Conservation (phyloP, 768 basidiomycete genomes). For the Leccinellum albellum region DNA sequence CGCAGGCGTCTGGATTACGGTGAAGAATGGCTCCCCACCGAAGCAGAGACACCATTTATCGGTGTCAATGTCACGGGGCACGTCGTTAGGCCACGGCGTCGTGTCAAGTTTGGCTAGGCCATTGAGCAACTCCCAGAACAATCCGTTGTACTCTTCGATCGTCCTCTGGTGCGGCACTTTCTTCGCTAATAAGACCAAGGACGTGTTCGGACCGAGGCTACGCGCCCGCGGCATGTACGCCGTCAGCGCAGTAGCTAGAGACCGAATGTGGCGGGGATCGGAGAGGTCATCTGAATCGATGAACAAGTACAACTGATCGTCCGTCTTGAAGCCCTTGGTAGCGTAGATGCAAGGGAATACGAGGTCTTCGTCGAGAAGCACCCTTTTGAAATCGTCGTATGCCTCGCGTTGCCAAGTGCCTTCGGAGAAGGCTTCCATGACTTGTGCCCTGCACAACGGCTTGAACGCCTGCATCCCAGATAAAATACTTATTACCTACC, state of each 20-base stretch:
- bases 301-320: conserved; percentile 19
- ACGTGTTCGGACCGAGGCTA: conserved; percentile 18
- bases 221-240: conserved; percentile 14
- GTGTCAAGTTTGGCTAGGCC: conserved; percentile 15
- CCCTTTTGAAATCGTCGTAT: conserved; percentile 16
- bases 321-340: conserved; percentile 21
- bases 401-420: conserved; percentile 17
- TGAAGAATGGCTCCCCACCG: conserved; percentile 18
- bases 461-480: background rate
- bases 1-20: conserved; percentile 18
- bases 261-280: conserved; percentile 16
- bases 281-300: conserved; percentile 23
- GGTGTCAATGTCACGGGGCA: conserved; percentile 19
- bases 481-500: background rate
- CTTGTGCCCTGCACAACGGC: conserved; percentile 10
- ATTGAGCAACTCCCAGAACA: conserved; percentile 21
- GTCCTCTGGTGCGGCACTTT: conserved; percentile 6
- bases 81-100: conserved; percentile 12
- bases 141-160: conserved; percentile 15
- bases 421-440: conserved; percentile 4
- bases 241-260: conserved; percentile 14
- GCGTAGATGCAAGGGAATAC: conserved; percentile 22
- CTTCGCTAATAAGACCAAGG: conserved; percentile 18
- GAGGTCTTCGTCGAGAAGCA: conserved; percentile 21
- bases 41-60: conserved; percentile 22